Evolutionary conservation across 2,329 filamentous ascomycete species (phyloP).

Genomic region (Pseudogymnoascus sp.): DNA sequence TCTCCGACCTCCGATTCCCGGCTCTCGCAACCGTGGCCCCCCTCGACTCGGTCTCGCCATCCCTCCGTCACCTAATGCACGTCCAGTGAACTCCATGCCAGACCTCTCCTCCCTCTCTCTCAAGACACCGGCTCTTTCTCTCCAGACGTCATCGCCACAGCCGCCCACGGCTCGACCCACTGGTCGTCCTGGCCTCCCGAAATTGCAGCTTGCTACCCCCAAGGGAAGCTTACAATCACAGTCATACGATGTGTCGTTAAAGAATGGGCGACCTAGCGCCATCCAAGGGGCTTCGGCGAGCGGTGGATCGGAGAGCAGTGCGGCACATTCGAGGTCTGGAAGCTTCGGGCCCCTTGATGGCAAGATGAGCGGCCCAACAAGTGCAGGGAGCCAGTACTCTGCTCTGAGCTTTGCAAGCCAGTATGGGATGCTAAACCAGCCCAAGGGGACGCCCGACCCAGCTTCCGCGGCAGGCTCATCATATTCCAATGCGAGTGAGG

Average conservation of each 20-base stretch:
- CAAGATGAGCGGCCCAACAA: slow-evolving; percentile 70
- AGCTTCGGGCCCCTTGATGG: slow-evolving; percentile 74
- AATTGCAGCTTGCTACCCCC: slow-evolving; percentile 76
- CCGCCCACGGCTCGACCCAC: slow-evolving; percentile 34
- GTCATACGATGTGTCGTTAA: slow-evolving; percentile 48
- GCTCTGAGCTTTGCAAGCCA: slow-evolving; percentile 71
- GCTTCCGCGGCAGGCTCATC: slow-evolving; percentile 80
- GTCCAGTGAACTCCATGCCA: slow-evolving; percentile 48
- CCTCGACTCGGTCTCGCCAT: slow-evolving; percentile 71
- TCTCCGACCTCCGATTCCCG: slow-evolving; percentile 30
- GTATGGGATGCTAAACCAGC: slow-evolving; percentile 40
- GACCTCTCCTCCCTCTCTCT: slow-evolving; percentile 20
- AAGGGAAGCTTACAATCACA: slow-evolving; percentile 68
- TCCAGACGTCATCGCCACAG: slow-evolving; percentile 29
- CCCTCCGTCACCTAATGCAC: slow-evolving; percentile 74
- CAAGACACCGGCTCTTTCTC: slow-evolving; percentile 22
- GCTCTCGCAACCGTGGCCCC: slow-evolving; percentile 25
- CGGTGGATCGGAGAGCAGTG: slow-evolving; percentile 71
- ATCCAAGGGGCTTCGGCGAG: slow-evolving; percentile 52
- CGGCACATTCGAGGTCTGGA: slow-evolving; percentile 70
- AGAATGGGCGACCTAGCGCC: slow-evolving; percentile 29
- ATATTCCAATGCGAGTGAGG: slow-evolving; percentile 73
- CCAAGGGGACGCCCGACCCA: slow-evolving; percentile 69
- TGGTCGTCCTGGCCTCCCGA: slow-evolving; percentile 56
- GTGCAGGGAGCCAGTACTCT: slow-evolving; percentile 81